Base-by-base conservation (phyloP, 805 yeast genomes). In the Schwanniomyces occidentalis region DNA sequence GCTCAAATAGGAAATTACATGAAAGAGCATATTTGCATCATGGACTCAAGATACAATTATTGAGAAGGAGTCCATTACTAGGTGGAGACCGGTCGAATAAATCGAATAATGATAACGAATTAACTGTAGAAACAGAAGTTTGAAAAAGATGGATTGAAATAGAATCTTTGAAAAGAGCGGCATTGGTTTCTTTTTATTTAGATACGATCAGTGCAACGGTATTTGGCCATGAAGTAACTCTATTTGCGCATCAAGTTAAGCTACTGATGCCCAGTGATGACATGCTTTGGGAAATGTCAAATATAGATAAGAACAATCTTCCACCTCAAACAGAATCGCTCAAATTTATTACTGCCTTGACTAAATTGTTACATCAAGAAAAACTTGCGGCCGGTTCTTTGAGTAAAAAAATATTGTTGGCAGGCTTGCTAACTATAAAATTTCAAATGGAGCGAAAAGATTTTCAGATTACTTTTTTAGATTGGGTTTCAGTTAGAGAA, bases 21-120 rank as follows among this genome's bases (percentile, higher is more conserved):
- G 95, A 85, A 55, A 56, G 95, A 26, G 82, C 85, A 0, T 86
- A 82, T 53, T 62, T 85, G n/a, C 93, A 86, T 49, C 91, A 86
- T 51, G 95, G 91, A 4, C 78, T 90, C n/a, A 46, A 48, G 25
- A 47, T 51, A 2, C 54, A 51, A 27, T 32, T 52, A 32, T 26
- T 51, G 8, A 33, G 52, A 16, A 30, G 54, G 30, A 44, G 51
- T 25, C 53, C 51, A 9, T 31, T 64, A 26, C 44, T 65, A 16
- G 71, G 71, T 3, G 69, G 69, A 8, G 65, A 61, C 32, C 69
- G 68, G 1, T 44, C 50, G 24, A 36, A 24, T 8, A 45, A 45
- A 2, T 40, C 34, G 19, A 45, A 46, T 10, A 51, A 54, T 24
- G 16, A 25, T n/a, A 27, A 23, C 10, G 27, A 14, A 4, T 22